Conservation (phyloP, 2,329 filamentous ascomycete genomes). For the Alternaria alternata region DNA sequence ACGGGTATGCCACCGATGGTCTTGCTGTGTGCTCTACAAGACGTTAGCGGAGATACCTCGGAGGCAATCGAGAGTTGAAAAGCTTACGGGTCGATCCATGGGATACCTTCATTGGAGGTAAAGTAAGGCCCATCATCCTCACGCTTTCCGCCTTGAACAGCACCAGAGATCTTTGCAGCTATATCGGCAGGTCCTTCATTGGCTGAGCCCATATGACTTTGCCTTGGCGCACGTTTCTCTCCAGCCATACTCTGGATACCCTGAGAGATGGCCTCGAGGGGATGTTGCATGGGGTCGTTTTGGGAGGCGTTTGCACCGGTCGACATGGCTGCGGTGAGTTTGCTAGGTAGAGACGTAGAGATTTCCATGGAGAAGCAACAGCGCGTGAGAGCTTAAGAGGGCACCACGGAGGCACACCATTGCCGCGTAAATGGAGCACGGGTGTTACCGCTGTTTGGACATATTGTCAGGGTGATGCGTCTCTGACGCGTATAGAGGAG, state of each 20-base stretch:
- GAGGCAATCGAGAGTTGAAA: neutral
- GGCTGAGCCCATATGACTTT: slow-evolving; percentile 52
- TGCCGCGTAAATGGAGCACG: slow-evolving; percentile 5
- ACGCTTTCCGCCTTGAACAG: slow-evolving; percentile 56
- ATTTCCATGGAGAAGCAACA: slow-evolving; percentile 25
- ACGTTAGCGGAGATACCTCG: neutral
- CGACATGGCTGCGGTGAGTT: slow-evolving; percentile 30
- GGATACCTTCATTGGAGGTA: slow-evolving; percentile 64
- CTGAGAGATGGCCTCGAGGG: slow-evolving; percentile 52
- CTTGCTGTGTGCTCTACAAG: slow-evolving; percentile 57
- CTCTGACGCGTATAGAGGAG: slow-evolving; percentile 24
- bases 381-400: neutral
- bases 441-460: neutral
- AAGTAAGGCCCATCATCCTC: slow-evolving; percentile 62
- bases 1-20: slow-evolving; percentile 62
- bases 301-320: slow-evolving; percentile 44
- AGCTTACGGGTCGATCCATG: slow-evolving; percentile 58
- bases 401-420: slow-evolving; percentile 7
- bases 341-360: slow-evolving; percentile 18
- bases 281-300: slow-evolving; percentile 49
- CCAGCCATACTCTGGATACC: slow-evolving; percentile 52
- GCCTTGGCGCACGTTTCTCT: slow-evolving; percentile 50
- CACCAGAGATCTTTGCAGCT: slow-evolving; percentile 60
- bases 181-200: slow-evolving; percentile 64
- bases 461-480: slow-evolving; percentile 30